These are phyloP conservation scores for Arthrinium phaeospermum DNA, from an alignment of 2,329 filamentous ascomycete species.

Conservation along the genomic window DNA sequence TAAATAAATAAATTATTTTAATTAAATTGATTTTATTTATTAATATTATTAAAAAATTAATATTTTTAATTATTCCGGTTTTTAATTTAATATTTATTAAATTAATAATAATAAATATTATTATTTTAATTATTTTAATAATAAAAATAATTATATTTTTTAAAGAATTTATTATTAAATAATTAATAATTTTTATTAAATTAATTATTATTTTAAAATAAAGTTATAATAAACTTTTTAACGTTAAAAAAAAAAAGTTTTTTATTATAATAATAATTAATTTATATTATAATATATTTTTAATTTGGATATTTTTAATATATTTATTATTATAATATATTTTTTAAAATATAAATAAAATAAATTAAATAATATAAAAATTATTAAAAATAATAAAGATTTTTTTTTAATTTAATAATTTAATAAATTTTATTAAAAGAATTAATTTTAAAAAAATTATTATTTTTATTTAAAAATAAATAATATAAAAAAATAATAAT, in stretches of 20 bases:
- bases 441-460: not conserved
- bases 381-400: not conserved
- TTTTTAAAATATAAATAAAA: not conserved
- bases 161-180: not conserved
- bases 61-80: too few relatives aligned
- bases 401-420: not conserved
- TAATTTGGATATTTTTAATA: not conserved
- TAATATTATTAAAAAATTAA: too few relatives aligned
- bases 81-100: too few relatives aligned
- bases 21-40: too few relatives aligned
- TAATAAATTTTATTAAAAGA: not conserved
- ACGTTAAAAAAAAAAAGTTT: not conserved
- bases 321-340: not conserved
- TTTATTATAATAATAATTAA: not conserved
- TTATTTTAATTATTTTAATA: too few relatives aligned
- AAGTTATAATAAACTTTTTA: not conserved
- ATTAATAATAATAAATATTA: too few relatives aligned
- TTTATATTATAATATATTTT: not conserved
- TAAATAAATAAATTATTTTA: too few relatives aligned
- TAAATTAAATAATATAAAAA: not conserved
- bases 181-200: not conserved
- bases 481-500: too few relatives aligned
- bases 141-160: too few relatives aligned
- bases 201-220: not conserved
- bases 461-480: too few relatives aligned